Conservation (phyloP, 805 yeast genomes). For the Kazachstania taianensis region DNA sequence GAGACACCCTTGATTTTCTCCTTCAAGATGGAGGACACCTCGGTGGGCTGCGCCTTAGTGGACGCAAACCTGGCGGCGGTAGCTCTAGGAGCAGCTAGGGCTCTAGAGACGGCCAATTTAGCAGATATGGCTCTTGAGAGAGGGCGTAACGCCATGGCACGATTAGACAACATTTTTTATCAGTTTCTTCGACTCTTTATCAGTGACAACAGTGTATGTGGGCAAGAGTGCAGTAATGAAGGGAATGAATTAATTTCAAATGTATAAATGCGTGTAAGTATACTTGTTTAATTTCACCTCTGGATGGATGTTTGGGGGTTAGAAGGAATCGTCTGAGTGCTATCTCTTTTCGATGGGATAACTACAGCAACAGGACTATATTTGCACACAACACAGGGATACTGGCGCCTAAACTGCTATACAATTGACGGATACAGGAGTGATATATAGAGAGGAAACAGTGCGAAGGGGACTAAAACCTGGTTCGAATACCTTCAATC, state of each 20-base stretch:
- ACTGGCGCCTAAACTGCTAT: too few relatives aligned
- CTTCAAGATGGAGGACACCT: slow-evolving; percentile 97
- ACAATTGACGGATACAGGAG: too few relatives aligned
- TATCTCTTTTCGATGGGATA: too few relatives aligned
- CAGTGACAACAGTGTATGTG: slow-evolving; percentile 9
- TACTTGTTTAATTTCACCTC: too few relatives aligned
- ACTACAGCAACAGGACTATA: too few relatives aligned
- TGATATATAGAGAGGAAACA: too few relatives aligned
- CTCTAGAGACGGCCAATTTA: slow-evolving; percentile 57
- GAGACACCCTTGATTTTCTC: slow-evolving; percentile 99
- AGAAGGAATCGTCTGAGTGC: too few relatives aligned
- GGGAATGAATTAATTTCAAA: slow-evolving; percentile 1
- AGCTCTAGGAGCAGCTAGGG: slow-evolving; percentile 43
- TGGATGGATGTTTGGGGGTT: too few relatives aligned
- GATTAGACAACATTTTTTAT: slow-evolving; percentile 53
- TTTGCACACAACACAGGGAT: too few relatives aligned
- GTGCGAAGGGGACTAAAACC: too few relatives aligned
- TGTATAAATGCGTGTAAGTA: not conserved
- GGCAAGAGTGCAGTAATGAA: slow-evolving; percentile 2
- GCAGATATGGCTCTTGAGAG: slow-evolving; percentile 72
- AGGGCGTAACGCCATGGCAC: slow-evolving; percentile 75
- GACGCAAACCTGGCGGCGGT: slow-evolving; percentile 62
- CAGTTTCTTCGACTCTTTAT: not conserved
- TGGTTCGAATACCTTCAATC: too few relatives aligned
- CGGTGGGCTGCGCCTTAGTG: slow-evolving; percentile 96